phyloP scores from a whole-genome alignment of 1,284 basidiomycete genomes.

The Papiliotrema terrestris region DNA sequence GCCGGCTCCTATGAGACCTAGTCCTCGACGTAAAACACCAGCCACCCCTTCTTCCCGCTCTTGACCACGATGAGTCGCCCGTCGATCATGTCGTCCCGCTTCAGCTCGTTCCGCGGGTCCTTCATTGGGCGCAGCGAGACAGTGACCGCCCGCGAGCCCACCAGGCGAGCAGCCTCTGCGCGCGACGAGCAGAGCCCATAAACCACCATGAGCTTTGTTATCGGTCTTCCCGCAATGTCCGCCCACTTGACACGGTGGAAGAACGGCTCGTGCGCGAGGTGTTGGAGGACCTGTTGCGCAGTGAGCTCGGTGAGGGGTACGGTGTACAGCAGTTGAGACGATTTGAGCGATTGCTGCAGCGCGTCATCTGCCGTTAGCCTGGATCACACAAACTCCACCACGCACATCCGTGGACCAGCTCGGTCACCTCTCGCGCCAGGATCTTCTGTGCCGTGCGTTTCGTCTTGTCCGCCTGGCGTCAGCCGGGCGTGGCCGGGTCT shows the following conservation, averaged over 20 bases:
- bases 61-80: constrained; percentile 64
- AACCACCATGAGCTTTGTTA: constrained; percentile 59
- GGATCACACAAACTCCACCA: too few species aligned
- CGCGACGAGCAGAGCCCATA: constrained; percentile 58
- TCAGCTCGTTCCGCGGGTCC: constrained; percentile 46
- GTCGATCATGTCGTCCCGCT: constrained; percentile 59
- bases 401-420: constrained; percentile 67
- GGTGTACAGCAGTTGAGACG: not conserved
- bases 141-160: constrained; percentile 56
- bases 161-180: constrained; percentile 56
- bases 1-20: too few species aligned
- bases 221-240: constrained; percentile 54
- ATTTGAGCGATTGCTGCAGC: not conserved
- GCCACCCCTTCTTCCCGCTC: constrained; percentile 69
- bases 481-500: too few species aligned
- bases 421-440: constrained; percentile 82
- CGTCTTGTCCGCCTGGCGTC: constrained; percentile 22
- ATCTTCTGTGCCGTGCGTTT: constrained; percentile 67
- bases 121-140: constrained; percentile 54
- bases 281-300: constrained; percentile 45
- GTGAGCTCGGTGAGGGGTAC: not conserved
- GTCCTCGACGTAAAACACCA: constrained; percentile 59
- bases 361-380: not conserved
- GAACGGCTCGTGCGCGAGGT: constrained; percentile 58
- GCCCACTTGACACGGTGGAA: constrained; percentile 52